These are phyloP conservation scores for Perkinsela sp. DNA, from an alignment of 208 protist genomes.

Conservation along the genomic window DNA sequence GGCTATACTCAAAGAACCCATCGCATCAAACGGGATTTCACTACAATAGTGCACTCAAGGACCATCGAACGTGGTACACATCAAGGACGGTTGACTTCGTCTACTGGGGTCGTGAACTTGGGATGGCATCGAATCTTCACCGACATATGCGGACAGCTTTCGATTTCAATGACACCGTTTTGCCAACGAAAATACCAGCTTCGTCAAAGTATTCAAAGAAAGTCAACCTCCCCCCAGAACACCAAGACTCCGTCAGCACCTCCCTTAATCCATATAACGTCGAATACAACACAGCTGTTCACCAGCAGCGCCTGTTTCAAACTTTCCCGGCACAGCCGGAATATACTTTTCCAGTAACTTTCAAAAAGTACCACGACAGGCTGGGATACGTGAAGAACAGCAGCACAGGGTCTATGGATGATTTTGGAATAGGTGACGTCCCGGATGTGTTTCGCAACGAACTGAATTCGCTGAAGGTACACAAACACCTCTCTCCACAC, in stretches of 20 bases:
- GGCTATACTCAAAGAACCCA: neutral
- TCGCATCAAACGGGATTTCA: neutral
- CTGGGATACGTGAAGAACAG: neutral
- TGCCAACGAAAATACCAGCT: conserved; percentile 14
- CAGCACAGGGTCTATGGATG: neutral
- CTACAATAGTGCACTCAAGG: neutral
- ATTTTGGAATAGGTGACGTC: neutral
- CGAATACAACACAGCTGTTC: neutral
- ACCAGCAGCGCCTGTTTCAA: neutral
- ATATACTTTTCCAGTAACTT: neutral
- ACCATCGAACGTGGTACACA: neutral
- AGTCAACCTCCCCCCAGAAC: neutral
- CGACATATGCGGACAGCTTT: conserved; percentile 60
- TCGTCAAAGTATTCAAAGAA: conserved; percentile 2
- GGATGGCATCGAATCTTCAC: conserved; percentile 49
- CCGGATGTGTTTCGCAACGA: neutral
- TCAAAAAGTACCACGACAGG: neutral
- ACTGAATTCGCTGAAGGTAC: neutral
- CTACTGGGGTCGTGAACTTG: conserved; percentile 60
- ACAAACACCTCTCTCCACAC: neutral
- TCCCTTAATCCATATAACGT: neutral
- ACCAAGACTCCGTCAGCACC: neutral
- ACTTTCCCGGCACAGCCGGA: neutral
- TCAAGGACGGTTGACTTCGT: conserved; percentile 31
- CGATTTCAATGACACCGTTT: conserved; percentile 51